Evolutionary conservation across 2,329 filamentous ascomycete species (phyloP).

Genomic region (Phialophora verrucosa): DNA sequence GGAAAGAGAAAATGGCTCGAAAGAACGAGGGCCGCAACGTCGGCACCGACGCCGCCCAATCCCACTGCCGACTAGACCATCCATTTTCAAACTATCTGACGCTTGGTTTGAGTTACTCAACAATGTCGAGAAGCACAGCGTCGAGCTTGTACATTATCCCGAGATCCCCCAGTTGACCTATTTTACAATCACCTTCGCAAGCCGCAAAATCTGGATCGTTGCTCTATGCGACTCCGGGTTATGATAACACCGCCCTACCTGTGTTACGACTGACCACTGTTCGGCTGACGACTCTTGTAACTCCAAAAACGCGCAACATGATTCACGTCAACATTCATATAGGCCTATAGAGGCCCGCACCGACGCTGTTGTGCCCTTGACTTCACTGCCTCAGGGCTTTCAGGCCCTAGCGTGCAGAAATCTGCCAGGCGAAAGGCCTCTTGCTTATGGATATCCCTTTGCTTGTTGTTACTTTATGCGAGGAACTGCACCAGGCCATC

Average conservation of each 20-base stretch:
- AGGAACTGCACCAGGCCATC: neutral
- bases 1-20: conserved; percentile 80
- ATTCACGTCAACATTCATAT: neutral
- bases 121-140: conserved; percentile 23
- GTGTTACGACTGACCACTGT: neutral
- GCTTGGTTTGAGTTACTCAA: neutral
- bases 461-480: neutral
- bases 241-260: neutral
- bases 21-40: conserved; percentile 48
- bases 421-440: neutral
- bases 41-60: conserved; percentile 29
- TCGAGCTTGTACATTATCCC: conserved; percentile 26
- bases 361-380: neutral
- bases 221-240: neutral
- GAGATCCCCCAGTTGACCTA: neutral
- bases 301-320: neutral
- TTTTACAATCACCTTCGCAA: neutral
- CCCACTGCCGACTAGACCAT: conserved; percentile 24
- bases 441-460: neutral
- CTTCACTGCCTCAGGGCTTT: neutral
- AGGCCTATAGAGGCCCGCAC: neutral
- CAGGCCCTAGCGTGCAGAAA: neutral
- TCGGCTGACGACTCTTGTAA: neutral
- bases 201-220: neutral
- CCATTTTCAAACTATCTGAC: neutral